phyloP scores from a whole-genome alignment of 202 grass and related monocot genomes.

The Setaria italica region DNA sequence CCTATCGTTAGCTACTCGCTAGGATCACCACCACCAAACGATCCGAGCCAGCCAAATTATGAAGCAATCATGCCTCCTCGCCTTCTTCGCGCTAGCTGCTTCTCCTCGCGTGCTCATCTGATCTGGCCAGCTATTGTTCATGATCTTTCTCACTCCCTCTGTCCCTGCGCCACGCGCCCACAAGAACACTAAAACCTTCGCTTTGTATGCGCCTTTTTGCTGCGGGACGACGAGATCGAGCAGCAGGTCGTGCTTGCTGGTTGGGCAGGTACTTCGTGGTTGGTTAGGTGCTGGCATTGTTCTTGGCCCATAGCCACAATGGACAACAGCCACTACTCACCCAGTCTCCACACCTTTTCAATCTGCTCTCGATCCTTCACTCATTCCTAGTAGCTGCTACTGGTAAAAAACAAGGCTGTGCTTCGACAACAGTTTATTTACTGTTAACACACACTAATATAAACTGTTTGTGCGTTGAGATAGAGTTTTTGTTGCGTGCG shows the following conservation, averaged over 20 bases:
- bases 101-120: not conserved
- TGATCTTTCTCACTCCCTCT: not conserved
- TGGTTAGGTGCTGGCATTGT: constrained; percentile 35
- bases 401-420: constrained; percentile 17
- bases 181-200: constrained; percentile 42
- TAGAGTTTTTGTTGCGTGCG: not conserved
- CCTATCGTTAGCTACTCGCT: not conserved
- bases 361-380: not conserved
- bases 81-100: not conserved
- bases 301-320: constrained; percentile 34
- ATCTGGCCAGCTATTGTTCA: not conserved
- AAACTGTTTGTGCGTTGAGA: not conserved
- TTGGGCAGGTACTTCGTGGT: constrained; percentile 18
- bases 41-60: constrained; percentile 24
- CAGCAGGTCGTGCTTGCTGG: not conserved
- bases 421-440: not conserved
- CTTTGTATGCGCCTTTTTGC: constrained; percentile 16
- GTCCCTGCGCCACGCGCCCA: constrained; percentile 29
- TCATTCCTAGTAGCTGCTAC: not conserved
- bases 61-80: not conserved
- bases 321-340: not conserved
- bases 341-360: not conserved
- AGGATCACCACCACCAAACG: not conserved
- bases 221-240: not conserved
- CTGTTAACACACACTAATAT: not conserved